A percentile compares a stretch with the other conserved stretches of the same genome.
Evolutionary conservation across 1,284 basidiomycete genomes (phyloP).

Genomic region (Pyrrhoderma lamaoense): DNA sequence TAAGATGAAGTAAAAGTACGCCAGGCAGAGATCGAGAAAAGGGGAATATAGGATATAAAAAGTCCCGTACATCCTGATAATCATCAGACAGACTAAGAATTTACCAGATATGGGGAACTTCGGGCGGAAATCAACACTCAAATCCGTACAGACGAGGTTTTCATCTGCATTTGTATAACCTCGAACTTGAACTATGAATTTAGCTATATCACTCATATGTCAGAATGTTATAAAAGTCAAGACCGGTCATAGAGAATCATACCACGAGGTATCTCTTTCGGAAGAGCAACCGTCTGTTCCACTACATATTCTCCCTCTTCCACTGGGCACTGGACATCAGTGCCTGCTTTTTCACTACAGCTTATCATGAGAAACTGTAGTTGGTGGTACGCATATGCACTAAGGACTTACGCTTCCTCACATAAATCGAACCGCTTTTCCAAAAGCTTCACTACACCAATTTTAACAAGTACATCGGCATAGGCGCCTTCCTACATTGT

Average conservation of each 20-base stretch:
- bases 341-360: conserved; percentile 57
- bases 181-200: conserved; percentile 69
- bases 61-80: too few species aligned
- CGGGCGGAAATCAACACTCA: conserved; percentile 69
- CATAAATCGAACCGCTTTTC: conserved; percentile 82
- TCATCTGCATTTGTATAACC: conserved; percentile 77
- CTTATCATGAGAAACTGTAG: conserved; percentile 15
- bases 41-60: too few species aligned
- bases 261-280: conserved; percentile 87
- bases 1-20: too few species aligned
- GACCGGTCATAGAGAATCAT: conserved; percentile 11
- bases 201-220: conserved; percentile 46
- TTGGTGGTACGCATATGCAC: conserved; percentile 4
- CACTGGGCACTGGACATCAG: conserved; percentile 74
- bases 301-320: conserved; percentile 63
- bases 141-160: conserved; percentile 73
- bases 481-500: conserved; percentile 77
- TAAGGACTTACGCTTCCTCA: conserved; percentile 76
- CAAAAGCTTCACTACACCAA: conserved; percentile 82
- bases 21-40: too few species aligned
- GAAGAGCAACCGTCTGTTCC: conserved; percentile 73
- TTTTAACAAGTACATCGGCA: conserved; percentile 81
- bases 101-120: conserved; percentile 20
- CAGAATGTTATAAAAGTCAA: background rate
- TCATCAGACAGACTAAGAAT: background rate